These are phyloP conservation scores for Plasmodium malariae DNA, from an alignment of 169 alveolate genomes.

Conservation along the genomic window DNA sequence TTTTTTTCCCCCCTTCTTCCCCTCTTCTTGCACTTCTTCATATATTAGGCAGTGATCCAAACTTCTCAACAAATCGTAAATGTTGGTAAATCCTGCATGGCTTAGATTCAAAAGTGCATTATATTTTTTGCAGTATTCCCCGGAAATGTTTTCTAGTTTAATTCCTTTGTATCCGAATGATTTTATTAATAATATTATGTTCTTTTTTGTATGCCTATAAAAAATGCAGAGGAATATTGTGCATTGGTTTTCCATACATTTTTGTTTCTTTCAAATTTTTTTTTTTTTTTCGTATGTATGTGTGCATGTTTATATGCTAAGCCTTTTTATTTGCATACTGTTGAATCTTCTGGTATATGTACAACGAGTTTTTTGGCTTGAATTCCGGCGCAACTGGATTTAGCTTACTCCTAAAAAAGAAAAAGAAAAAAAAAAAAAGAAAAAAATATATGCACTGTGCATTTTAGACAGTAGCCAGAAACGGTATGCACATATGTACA, in stretches of 20 bases:
- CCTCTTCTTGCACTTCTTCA: constrained; percentile 14
- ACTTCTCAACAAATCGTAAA: constrained; percentile 38
- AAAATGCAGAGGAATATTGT: background rate
- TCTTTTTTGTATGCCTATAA: constrained; percentile 43
- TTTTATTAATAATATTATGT: constrained; percentile 25
- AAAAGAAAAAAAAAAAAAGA: background rate
- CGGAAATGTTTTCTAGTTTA: constrained; percentile 48
- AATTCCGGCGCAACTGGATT: constrained; percentile 69
- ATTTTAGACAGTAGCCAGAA: too few relatives aligned
- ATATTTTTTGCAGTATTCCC: constrained; percentile 64
- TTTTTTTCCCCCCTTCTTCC: background rate
- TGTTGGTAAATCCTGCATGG: constrained; percentile 61
- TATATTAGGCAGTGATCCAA: constrained; percentile 37
- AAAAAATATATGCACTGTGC: too few relatives aligned
- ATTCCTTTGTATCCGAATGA: constrained; percentile 66
- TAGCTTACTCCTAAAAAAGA: constrained; percentile 52
- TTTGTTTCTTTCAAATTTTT: background rate
- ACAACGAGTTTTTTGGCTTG: constrained; percentile 61
- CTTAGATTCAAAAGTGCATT: constrained; percentile 44
- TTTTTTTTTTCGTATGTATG: too few relatives aligned
- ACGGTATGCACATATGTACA: background rate
- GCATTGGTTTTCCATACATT: background rate
- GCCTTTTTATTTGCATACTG: constrained; percentile 7
- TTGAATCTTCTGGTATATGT: constrained; percentile 53
- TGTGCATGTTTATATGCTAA: background rate